Percentiles rank a stretch among this genome's conserved stretches.
These are phyloP conservation scores for Xylaria nigripes DNA, from an alignment of 495 filamentous ascomycete species.

Conservation along the genomic window DNA sequence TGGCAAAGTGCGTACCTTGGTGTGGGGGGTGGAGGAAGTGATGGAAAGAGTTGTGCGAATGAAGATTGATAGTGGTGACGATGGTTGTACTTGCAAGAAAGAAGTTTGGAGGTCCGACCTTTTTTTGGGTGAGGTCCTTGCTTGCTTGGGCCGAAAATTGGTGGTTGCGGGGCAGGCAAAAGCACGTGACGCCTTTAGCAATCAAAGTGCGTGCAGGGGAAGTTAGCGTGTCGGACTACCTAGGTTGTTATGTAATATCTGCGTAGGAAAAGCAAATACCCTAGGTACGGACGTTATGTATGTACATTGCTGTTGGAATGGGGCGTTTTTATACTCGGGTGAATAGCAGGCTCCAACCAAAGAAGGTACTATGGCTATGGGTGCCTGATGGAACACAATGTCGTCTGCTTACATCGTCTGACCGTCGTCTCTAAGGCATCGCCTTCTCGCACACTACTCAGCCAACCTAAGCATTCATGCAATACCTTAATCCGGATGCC, in stretches of 20 bases:
- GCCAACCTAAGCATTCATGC: too few species aligned
- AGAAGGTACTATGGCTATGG: slow-evolving; percentile 1
- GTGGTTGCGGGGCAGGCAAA: slow-evolving; percentile 12
- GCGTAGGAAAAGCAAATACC: too few species aligned
- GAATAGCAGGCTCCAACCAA: not conserved
- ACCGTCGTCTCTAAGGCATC: not conserved
- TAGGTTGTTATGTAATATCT: not conserved
- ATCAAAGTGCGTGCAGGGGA: not conserved
- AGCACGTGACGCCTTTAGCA: slow-evolving; percentile 9
- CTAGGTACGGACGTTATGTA: too few species aligned
- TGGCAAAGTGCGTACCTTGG: slow-evolving; percentile 3
- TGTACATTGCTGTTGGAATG: slow-evolving; percentile 3
- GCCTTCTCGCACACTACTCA: not conserved
- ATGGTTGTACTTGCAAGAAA: slow-evolving; percentile 12
- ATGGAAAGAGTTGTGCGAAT: not conserved
- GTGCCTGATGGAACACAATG: slow-evolving; percentile 4
- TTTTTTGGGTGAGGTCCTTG: slow-evolving; percentile 11
- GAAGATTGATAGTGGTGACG: slow-evolving; percentile 6
- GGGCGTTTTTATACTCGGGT: not conserved
- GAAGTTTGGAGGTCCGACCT: slow-evolving; percentile 12
- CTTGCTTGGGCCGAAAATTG: slow-evolving; percentile 13
- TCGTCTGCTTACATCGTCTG: not conserved
- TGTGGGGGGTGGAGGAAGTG: not conserved
- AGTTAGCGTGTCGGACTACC: not conserved
- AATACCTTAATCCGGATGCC: not conserved